Evolutionary conservation across 2,329 filamentous ascomycete species (phyloP), one percentile per base, ranked within the genome.

Genomic region (Peltaster fructicola): DNA sequence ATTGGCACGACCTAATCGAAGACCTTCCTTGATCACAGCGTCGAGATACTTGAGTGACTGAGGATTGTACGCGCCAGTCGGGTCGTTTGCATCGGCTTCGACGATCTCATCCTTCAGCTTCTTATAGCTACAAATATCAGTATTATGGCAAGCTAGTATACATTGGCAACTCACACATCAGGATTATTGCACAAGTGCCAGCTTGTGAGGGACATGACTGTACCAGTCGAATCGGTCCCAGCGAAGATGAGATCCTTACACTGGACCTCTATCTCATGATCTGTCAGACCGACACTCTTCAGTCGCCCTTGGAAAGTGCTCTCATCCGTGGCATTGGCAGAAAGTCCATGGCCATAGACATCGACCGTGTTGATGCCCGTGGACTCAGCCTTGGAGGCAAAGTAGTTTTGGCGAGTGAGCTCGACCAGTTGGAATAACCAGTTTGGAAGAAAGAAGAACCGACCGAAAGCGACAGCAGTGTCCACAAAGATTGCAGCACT

Each of bases 171-270:
- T 36, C 41, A 56, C 50, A 48, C 46, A 4, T 52, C 41, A 3
- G 58, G 57, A 25, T 54, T 38, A 23, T 55, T 49, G 3, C 51
- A 45, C 14, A 65, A 36, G 30, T 54, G 44, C 45, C 56, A 61
- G 20, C 55, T 47, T 2, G 64, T 52, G 1, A 54, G 61, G 5
- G 55, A 53, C 11, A 63, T 40, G 30, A 60, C 65, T 49, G 61
- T 63, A 9, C 55, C 57, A 3, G 57, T 63, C 1, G 57, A 57
- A 37, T 67, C 63, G 0, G 62, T 63, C 1, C 62, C 63, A 1
- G 63, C 63, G 39, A 65, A 67, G 14, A 61, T 53, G 3, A 67
- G 39, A 34, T 66, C 64, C 34, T 66, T 63, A 32, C 59, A 55
- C 34, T 68, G 61, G 1, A 58, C 53, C 20, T 50, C 53, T 5